These are phyloP conservation scores for Aspergillus biplanus DNA, from an alignment of 495 filamentous ascomycete species.

Conservation along the genomic window DNA sequence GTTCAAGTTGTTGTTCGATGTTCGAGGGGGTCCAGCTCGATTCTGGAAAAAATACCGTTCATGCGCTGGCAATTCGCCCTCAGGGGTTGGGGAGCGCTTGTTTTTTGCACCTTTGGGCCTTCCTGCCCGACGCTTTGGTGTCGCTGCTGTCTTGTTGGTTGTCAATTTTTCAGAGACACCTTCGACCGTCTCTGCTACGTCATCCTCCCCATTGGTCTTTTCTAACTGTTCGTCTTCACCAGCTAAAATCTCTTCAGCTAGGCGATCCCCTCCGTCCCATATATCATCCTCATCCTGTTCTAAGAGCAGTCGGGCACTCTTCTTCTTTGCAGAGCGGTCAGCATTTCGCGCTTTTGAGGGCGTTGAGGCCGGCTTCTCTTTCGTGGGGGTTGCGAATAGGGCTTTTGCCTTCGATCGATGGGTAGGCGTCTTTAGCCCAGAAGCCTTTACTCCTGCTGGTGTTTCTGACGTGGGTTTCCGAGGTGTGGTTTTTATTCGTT, in stretches of 20 bases:
- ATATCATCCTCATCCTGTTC: constrained; percentile 74
- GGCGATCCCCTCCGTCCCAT: constrained; percentile 71
- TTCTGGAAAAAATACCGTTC: constrained; percentile 96
- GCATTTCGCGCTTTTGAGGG: constrained; percentile 66
- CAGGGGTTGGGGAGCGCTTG: constrained; percentile 78
- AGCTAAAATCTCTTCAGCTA: constrained; percentile 73
- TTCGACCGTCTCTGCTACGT: constrained; percentile 43
- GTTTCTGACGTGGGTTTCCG: constrained; percentile 40
- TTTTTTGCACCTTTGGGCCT: constrained; percentile 62
- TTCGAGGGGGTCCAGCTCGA: constrained; percentile 75
- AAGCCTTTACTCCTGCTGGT: constrained; percentile 43
- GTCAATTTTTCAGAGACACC: constrained; percentile 34
- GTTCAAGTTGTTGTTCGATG: constrained; percentile 82
- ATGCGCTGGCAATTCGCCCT: constrained; percentile 76
- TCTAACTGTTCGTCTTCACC: constrained; percentile 45
- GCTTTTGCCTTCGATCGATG: constrained; percentile 45
- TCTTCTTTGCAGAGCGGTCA: constrained; percentile 83
- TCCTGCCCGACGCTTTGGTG: constrained; percentile 61
- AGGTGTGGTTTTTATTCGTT: constrained; percentile 40
- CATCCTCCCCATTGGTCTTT: constrained; percentile 41
- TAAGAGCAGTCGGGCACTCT: constrained; percentile 76
- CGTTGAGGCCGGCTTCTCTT: constrained; percentile 38
- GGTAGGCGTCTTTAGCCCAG: constrained; percentile 49
- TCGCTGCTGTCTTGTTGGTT: constrained; percentile 38
- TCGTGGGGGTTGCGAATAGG: constrained; percentile 48